Evolutionary conservation across 441 rosid species (phyloP), one percentile per base, ranked within the genome.

Genomic region (Populus hybrid): DNA sequence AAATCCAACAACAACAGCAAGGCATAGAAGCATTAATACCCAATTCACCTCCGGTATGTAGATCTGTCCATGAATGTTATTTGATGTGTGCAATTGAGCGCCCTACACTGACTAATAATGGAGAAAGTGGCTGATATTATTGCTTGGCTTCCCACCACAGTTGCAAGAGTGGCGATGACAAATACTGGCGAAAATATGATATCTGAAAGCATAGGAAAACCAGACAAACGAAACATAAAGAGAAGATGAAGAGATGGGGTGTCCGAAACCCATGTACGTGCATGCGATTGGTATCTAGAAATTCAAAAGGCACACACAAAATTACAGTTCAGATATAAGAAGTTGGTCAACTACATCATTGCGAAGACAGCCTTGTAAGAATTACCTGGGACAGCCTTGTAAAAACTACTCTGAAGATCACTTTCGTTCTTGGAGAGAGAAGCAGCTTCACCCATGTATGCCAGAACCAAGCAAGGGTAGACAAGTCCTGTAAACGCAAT

Each of bases 391-490:
- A 83, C 80, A 8, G 92, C 79, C 57, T 72, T 84, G 80, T 85
- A 86, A 76, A 87, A 87, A 59, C 88, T 80, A 74, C 80, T 84
- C 61, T 80, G 79, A n/a, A 85, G 82, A 71, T 85, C 86, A 38
- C 75, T 79, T 69, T 72, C 76, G 75, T 89, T 83, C 83, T 77
- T 82, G 42, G 89, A 82, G 53, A 88, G 88, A 72, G 83, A 89
- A 10, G 91, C 86, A 24, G 91, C 93, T 73, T 86, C 88, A 18
- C 91, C 91, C 83, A 89, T 82, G 46, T 85, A 89, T 8, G 85
- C 83, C 53, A 26, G 26, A 89, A 88, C 76, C 71, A 86, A 77
- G 77, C 88, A 81, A 26, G 91, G 93, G 74, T 87, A 88, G 36
- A 86, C 86, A 2, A 89, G 72, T 10, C 30, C 69, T 57, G 85